Conservation (phyloP, 805 yeast species). For the Kuraishia piskuri region DNA sequence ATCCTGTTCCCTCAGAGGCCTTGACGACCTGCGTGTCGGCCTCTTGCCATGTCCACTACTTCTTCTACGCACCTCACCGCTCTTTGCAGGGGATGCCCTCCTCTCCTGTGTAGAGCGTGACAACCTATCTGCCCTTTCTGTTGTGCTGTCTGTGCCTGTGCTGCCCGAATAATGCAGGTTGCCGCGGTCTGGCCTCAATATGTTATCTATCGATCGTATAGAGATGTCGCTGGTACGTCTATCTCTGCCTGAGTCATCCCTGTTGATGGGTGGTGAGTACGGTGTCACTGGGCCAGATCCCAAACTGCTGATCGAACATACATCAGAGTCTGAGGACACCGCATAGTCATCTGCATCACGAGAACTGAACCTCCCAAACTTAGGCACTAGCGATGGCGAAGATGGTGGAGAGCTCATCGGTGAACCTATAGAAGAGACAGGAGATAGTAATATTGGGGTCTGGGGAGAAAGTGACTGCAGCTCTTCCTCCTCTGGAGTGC, state of each 20-base stretch:
- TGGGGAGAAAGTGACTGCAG: neutral
- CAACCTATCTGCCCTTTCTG: neutral
- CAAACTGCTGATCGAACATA: slow-evolving; percentile 16
- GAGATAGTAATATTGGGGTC: slow-evolving; percentile 5
- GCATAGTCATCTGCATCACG: slow-evolving; percentile 22
- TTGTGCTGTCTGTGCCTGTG: neutral
- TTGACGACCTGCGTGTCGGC: slow-evolving; percentile 7
- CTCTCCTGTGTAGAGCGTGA: neutral
- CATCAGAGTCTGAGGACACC: slow-evolving; percentile 21
- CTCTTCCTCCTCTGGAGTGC: neutral
- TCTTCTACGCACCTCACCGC: neutral
- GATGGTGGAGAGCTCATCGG: slow-evolving; percentile 17
- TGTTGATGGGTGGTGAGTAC: neutral
- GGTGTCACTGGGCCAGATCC: neutral
- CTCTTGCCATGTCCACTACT: neutral
- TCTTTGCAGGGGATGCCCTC: neutral
- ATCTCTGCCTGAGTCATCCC: neutral
- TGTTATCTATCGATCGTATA: neutral
- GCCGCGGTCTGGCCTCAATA: neutral
- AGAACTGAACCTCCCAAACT: slow-evolving; percentile 11
- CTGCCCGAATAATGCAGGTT: neutral
- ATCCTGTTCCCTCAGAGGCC: slow-evolving; percentile 1
- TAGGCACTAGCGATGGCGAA: slow-evolving; percentile 19
- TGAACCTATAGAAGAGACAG: slow-evolving; percentile 3
- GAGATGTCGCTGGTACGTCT: slow-evolving; percentile 1